Evolutionary conservation across 495 filamentous ascomycete genomes (phyloP).

Genomic region (Penicillium maclennaniae): DNA sequence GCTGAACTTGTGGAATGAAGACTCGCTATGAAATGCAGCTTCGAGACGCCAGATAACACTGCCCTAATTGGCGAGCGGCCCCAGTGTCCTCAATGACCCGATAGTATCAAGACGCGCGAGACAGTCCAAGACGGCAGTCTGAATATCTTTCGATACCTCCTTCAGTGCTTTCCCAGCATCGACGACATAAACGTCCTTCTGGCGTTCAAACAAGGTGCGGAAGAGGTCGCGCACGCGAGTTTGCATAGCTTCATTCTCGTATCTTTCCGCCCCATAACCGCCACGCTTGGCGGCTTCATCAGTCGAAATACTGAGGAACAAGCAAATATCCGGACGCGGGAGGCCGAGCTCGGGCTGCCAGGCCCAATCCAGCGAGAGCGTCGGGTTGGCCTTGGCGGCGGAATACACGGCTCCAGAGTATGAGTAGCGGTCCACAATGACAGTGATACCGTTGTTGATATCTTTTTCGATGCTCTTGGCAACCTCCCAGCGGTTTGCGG

Average conservation of each 20-base stretch:
- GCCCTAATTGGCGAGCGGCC: constrained; percentile 31
- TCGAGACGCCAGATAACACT: no score
- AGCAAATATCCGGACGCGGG: constrained; percentile 78
- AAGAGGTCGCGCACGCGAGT: constrained; percentile 73
- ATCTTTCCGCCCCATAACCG: constrained; percentile 83
- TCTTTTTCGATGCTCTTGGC: constrained; percentile 60
- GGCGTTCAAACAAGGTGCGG: constrained; percentile 37
- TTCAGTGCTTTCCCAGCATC: constrained; percentile 53
- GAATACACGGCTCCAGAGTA: constrained; percentile 91
- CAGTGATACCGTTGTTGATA: constrained; percentile 61
- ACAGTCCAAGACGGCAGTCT: constrained; percentile 50
- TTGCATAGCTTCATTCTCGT: constrained; percentile 85
- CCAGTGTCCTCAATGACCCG: constrained; percentile 39
- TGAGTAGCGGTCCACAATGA: constrained; percentile 91
- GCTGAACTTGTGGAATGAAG: constrained; percentile 46
- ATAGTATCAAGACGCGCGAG: constrained; percentile 35
- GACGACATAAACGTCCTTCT: constrained; percentile 39
- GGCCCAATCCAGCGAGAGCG: constrained; percentile 71
- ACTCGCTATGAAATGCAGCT: background rate
- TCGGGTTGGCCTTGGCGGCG: constrained; percentile 79
- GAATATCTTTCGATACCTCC: constrained; percentile 57
- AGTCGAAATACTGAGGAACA: constrained; percentile 79
- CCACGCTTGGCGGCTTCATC: constrained; percentile 69
- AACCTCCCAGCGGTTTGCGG: constrained; percentile 92
- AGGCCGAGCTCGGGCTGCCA: constrained; percentile 80